Conservation (phyloP, 805 yeast species). For the Candida quercuum region DNA sequence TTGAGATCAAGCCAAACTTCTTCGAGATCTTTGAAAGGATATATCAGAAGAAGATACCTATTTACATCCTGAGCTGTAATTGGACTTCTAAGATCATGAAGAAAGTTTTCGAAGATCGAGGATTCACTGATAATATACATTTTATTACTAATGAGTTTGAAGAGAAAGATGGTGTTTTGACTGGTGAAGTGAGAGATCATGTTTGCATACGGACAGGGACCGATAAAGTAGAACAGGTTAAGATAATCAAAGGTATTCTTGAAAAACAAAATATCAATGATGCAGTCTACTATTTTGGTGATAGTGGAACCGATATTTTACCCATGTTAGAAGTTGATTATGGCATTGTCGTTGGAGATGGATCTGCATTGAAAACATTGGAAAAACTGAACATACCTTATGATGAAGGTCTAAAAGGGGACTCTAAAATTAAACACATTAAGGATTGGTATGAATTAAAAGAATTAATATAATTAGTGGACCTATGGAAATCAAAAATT, state of each 20-base stretch:
- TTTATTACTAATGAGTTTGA: constrained; percentile 50
- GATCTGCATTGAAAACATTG: constrained; percentile 27
- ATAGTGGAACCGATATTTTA: constrained; percentile 54
- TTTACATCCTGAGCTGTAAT: constrained; percentile 50
- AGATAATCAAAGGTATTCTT: constrained; percentile 15
- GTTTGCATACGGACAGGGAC: constrained; percentile 43
- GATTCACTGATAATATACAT: constrained; percentile 20
- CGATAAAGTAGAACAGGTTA: constrained; percentile 38
- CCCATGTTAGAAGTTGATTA: constrained; percentile 40
- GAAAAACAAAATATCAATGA: constrained; percentile 12
- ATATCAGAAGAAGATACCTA: constrained; percentile 24
- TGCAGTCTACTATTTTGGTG: constrained; percentile 48
- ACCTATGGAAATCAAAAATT: too few species aligned
- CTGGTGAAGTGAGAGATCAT: constrained; percentile 21
- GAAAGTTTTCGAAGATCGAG: constrained; percentile 22
- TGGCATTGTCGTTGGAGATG: constrained; percentile 42
- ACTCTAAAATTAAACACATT: constrained; percentile 14
- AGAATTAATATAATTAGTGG: constrained; percentile 9
- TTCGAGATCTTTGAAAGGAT: constrained; percentile 16
- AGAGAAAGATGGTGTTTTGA: constrained; percentile 23
- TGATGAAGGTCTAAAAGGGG: constrained; percentile 13
- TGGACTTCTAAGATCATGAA: constrained; percentile 52
- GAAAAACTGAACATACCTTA: constrained; percentile 19
- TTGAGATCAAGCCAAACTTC: constrained; percentile 32
- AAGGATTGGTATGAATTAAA: constrained; percentile 18